Evolutionary conservation across 164 flowering plant genomes (phyloP).

Genomic region (Liriodendron chinense): DNA sequence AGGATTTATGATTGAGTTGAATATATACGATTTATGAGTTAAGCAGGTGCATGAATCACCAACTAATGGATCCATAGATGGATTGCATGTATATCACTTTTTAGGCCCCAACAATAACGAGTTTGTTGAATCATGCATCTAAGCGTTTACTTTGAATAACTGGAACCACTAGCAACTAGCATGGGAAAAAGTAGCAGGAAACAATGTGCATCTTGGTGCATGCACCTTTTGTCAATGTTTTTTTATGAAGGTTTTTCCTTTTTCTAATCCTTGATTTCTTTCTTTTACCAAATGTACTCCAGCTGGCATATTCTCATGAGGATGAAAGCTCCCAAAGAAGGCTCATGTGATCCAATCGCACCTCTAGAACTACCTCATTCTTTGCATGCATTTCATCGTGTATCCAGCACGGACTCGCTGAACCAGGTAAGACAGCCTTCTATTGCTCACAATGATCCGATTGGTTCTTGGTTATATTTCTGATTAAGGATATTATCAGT

Average conservation of each 20-base stretch:
- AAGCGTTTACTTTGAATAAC: no score
- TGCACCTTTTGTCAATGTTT: not conserved
- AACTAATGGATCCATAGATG: no score
- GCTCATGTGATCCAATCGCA: constrained; percentile 76
- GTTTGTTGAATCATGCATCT: no score
- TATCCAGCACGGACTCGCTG: constrained; percentile 49
- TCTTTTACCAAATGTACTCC: not conserved
- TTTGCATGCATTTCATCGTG: constrained; percentile 83
- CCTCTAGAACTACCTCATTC: constrained; percentile 90
- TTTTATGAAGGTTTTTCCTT: not conserved
- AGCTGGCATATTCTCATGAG: constrained; percentile 94
- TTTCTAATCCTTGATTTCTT: no score
- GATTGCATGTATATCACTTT: no score
- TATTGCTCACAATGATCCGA: not conserved
- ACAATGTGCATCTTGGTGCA: not conserved
- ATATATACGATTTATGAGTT: no score
- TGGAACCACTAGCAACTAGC: no score
- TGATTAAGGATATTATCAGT: no score
- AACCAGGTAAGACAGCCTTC: constrained; percentile 40
- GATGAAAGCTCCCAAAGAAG: constrained; percentile 68
- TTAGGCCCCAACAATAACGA: no score
- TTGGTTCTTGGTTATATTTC: not conserved
- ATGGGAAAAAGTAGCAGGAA: no score
- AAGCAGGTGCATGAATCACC: no score
- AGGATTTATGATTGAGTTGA: no score